Evolutionary conservation across 345 rosid genomes (phyloP).

Genomic region (Lepidium sativum): DNA sequence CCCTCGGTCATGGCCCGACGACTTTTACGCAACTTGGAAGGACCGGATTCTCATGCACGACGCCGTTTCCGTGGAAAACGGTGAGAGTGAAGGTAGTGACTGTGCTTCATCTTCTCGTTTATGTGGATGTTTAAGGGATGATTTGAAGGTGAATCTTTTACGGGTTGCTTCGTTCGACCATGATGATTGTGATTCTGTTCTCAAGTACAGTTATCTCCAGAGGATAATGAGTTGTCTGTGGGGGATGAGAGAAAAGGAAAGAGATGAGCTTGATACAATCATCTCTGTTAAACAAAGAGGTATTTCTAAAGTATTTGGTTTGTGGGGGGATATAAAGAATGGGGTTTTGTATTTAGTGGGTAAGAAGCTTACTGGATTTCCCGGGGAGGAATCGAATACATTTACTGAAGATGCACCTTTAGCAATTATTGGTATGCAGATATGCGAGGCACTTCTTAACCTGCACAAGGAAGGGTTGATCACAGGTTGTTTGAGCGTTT

Average conservation of each 20-base stretch:
- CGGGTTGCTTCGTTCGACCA: constrained; percentile 32
- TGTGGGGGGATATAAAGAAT: constrained; percentile 64
- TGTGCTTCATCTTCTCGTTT: constrained; percentile 5
- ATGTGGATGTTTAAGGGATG: constrained; percentile 13
- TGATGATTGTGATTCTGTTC: constrained; percentile 30
- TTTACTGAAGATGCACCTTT: constrained; percentile 36
- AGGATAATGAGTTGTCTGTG: constrained; percentile 48
- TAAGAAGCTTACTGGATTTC: constrained; percentile 31
- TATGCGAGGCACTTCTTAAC: constrained; percentile 57
- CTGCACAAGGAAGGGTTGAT: constrained; percentile 47
- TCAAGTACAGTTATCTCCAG: constrained; percentile 40
- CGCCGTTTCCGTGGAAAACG: constrained; percentile 24
- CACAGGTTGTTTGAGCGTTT: constrained; percentile 47
- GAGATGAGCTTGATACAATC: constrained; percentile 41
- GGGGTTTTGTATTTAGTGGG: constrained; percentile 54
- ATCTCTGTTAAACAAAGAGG: constrained; percentile 26
- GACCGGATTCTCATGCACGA: constrained; percentile 43
- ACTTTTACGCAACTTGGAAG: constrained; percentile 58
- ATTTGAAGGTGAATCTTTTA: constrained; percentile 40
- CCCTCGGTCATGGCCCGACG: constrained; percentile 55
- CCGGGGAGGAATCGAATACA: constrained; percentile 18
- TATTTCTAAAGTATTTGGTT: constrained; percentile 46
- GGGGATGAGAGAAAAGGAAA: constrained; percentile 39
- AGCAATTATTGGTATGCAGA: constrained; percentile 52
- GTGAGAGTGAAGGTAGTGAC: constrained; percentile 2